Percentiles rank a stretch among this genome's conserved stretches.
Conservation (phyloP, 352 stramenopile species). For the Phytophthora sp. region DNA sequence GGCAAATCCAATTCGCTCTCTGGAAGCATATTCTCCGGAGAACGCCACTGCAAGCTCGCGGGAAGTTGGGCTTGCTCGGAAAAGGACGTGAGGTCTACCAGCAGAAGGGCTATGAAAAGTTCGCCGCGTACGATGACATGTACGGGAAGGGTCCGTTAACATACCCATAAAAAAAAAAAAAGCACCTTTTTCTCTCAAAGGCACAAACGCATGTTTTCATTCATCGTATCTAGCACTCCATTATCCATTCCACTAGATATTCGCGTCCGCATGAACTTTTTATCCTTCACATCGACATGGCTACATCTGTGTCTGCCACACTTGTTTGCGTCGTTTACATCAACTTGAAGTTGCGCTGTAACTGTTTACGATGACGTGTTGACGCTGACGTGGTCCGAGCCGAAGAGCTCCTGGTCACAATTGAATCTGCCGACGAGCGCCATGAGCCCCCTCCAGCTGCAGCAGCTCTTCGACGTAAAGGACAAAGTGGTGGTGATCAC, state of each 20-base stretch:
- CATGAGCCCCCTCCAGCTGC: conserved; percentile 29
- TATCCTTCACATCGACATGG: too few species aligned
- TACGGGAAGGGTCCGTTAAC: not conserved
- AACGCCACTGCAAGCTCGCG: not conserved
- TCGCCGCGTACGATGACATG: not conserved
- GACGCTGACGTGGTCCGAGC: conserved; percentile 10
- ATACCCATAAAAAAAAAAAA: conserved; percentile 1
- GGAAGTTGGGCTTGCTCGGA: not conserved
- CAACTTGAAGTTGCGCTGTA: conserved; percentile 20
- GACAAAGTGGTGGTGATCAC: conserved; percentile 93
- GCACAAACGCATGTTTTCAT: too few species aligned
- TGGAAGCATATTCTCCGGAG: not conserved
- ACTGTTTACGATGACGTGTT: conserved; percentile 19
- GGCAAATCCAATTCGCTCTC: not conserved
- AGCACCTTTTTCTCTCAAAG: too few species aligned
- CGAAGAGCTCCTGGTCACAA: not conserved
- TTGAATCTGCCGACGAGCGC: not conserved
- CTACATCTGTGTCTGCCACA: too few species aligned
- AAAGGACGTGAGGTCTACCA: not conserved
- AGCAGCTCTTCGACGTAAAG: conserved; percentile 50
- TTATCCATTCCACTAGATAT: too few species aligned
- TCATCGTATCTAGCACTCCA: too few species aligned
- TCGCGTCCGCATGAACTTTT: too few species aligned
- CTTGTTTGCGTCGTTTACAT: not conserved
- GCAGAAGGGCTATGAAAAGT: not conserved